Conservation (phyloP, 768 basidiomycete species). For the Tulasnella sp. region DNA sequence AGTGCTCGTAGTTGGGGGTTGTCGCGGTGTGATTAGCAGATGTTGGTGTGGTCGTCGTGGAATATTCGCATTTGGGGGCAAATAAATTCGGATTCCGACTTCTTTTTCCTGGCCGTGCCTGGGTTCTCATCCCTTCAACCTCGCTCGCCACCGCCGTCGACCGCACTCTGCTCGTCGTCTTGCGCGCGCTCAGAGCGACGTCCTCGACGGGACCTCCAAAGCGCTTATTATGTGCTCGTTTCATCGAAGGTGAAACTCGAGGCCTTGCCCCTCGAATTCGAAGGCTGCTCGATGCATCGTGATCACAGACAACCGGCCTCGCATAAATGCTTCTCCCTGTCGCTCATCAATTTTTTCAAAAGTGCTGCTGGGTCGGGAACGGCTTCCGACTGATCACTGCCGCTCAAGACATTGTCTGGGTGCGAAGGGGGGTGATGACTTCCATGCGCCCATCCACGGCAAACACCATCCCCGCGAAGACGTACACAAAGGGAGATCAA, state of each 20-base stretch:
- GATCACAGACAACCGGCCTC: not conserved
- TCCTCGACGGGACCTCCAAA: not conserved
- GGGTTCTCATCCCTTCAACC: not conserved
- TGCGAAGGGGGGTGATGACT: not conserved
- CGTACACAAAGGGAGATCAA: conserved; percentile 3
- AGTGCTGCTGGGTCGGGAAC: not conserved
- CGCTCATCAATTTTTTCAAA: not conserved
- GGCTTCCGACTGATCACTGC: not conserved
- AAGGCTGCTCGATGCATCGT: not conserved
- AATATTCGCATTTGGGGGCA: conserved; percentile 1
- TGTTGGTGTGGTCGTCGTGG: conserved; percentile 21
- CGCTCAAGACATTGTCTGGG: not conserved
- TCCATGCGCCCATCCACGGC: not conserved
- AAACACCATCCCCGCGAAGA: not conserved
- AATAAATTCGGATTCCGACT: conserved; percentile 5
- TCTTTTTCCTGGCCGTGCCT: not conserved
- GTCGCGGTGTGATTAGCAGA: conserved; percentile 14
- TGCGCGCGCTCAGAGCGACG: not conserved
- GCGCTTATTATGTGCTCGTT: conserved; percentile 1
- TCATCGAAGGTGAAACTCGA: not conserved
- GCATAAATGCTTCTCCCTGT: not conserved
- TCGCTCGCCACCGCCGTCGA: not conserved
- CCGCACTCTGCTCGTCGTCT: not conserved
- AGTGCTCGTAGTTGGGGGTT: no score
- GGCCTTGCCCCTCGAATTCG: not conserved